Evolutionary conservation across 257 asterid species (phyloP).

Genomic region (Cinchona pubescens): DNA sequence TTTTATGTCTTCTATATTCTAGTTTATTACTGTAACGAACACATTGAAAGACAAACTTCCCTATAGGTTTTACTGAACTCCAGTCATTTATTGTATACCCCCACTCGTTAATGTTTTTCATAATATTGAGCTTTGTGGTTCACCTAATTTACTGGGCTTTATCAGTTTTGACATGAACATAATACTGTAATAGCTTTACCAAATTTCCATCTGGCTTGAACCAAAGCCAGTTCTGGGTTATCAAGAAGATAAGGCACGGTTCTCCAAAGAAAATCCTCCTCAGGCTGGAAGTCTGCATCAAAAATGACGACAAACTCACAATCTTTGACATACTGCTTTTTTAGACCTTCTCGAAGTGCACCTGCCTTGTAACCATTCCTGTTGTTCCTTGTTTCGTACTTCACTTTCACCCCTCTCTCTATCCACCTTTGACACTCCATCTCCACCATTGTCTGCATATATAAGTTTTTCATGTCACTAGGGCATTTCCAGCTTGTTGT

Average conservation of each 20-base stretch:
- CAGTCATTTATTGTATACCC: background rate
- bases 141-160: background rate
- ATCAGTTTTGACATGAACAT: constrained; percentile 3
- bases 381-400: constrained; percentile 84
- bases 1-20: background rate
- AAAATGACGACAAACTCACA: constrained; percentile 85
- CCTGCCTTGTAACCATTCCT: constrained; percentile 94
- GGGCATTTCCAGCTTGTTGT: constrained; percentile 3
- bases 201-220: constrained; percentile 97
- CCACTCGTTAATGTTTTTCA: background rate
- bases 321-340: constrained; percentile 63
- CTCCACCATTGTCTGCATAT: constrained; percentile 60
- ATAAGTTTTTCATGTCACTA: constrained; percentile 19
- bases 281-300: constrained; percentile 97
- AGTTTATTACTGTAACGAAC: background rate
- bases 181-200: constrained; percentile 42
- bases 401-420: constrained; percentile 61
- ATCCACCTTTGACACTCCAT: constrained; percentile 70
- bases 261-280: constrained; percentile 75
- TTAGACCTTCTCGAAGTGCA: constrained; percentile 85
- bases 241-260: constrained; percentile 73
- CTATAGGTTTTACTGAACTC: background rate
- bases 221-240: constrained; percentile 83
- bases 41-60: background rate
- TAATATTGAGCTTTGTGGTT: background rate